Base-by-base conservation (phyloP, 2,329 filamentous ascomycete species). In the Hawksworthiomyces lignivorus region DNA sequence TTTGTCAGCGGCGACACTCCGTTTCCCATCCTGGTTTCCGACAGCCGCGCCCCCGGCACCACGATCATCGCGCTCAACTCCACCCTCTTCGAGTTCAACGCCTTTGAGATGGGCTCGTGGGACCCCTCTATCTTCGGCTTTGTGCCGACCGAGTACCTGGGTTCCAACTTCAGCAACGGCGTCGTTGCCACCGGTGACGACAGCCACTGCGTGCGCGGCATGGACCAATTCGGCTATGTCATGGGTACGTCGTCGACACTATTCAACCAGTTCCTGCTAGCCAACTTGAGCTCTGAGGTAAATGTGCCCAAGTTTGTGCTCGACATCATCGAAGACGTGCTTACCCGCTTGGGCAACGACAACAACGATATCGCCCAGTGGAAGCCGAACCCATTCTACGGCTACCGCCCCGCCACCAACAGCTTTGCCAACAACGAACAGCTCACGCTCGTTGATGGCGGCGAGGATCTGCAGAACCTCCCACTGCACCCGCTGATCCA, bases 221-320 rank as follows among this genome's bases (percentile, higher is more conserved):
- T 88, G 49, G 89, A 95, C 62, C 88, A 88, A 52, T 75, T 75
- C 19, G 86, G 86, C 7, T 95, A 77, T 56, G 68, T 94, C 20
- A 87, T 94, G 77, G 88, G 88, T 38, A 94, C 88, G 0, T 87
- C 82, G 18, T 87, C 82, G 1, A 83, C 84, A 1, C 70, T 95
- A 2, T 95, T 95, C 72, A 95, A 94, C 64, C 69, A 80, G 53
- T 75, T 85, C 53, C 63, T 94, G 15, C 68, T 88, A 4, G 63
- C 77, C 10, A 67, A 90, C 42, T 73, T 86, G 49, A 60, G 58
- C 27, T 53, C 58, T 6, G 54, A 59, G 9, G 59, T 62, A 18
- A 61, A 64, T 20, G 56, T 73, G 2, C 70, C 70, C 2, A 57
- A 65, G 1, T 61, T 71, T 26, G 61, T 87, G 28, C 67, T 71